A percentile compares a stretch with the other conserved stretches of the same genome.
These are phyloP conservation scores for Acanthamoeba castellanii DNA, from an alignment of 208 protist genomes.

Conservation along the genomic window DNA sequence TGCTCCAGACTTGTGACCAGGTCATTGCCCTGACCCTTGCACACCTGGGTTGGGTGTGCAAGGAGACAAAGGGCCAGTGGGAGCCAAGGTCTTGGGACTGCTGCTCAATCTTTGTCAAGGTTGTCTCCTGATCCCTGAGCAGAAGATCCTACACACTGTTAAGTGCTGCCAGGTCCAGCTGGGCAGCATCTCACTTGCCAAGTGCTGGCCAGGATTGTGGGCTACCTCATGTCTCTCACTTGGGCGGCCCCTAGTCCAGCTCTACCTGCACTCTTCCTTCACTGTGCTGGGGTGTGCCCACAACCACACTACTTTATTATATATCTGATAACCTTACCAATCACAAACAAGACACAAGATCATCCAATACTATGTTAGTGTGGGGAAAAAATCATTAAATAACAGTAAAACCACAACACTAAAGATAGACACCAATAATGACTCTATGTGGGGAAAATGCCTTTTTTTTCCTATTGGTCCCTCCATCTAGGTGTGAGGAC, in stretches of 20 bases:
- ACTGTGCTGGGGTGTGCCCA: neutral
- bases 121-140: neutral
- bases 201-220: neutral
- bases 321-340: too few relatives aligned
- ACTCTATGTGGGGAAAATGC: too few relatives aligned
- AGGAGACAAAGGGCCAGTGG: neutral
- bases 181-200: neutral
- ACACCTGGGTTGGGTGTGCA: neutral
- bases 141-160: neutral
- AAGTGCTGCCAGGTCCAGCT: neutral
- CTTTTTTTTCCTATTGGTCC: too few relatives aligned
- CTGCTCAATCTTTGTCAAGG: neutral
- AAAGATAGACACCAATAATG: too few relatives aligned
- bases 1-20: neutral
- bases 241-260: neutral
- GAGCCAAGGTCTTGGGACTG: constrained; percentile 25
- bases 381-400: too few relatives aligned
- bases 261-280: neutral
- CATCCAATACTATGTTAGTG: too few relatives aligned
- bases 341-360: too few relatives aligned
- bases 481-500: too few relatives aligned
- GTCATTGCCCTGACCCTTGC: neutral
- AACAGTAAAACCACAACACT: too few relatives aligned
- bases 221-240: neutral
- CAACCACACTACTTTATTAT: too few relatives aligned